Base-by-base conservation (phyloP, 1,284 basidiomycete genomes). In the Rhodotorula sp. region DNA sequence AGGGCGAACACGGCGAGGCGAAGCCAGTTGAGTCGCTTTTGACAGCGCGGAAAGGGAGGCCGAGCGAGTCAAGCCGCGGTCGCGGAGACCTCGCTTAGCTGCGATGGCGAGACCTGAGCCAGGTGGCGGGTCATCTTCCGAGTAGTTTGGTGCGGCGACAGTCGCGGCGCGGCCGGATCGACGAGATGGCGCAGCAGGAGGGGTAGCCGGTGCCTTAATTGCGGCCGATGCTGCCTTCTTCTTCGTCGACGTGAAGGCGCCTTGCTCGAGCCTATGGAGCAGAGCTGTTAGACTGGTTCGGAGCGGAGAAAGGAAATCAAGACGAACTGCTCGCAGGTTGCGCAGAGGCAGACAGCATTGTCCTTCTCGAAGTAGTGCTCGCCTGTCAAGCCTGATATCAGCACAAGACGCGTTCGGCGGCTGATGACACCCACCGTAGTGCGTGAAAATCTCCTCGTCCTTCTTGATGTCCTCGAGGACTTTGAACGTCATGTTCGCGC, bases 271-370 rank as follows among this genome's bases (percentile, higher is more conserved):
- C 32, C 73, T 74, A 19, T 6, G 19, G 24, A 32, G 9, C n/a
- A 19, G 2, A 0, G 17, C 10, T n/a, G 17, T n/a, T 9, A 51
- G 29, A 4, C 47, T 11, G 5, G 9, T 2, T 1, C n/a, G 6
- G 24, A 46, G 3, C 5, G 52, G 11, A 11, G 13, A 15, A 44
- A 10, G 22, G 49, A 22, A 17, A 32, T 1, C 6, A 24, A 47
- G 17, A 86, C 86, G 51, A 83, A 86, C 80, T 84, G 85, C 82
- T 94, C 92, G 82, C 92, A 95, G 2, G 90, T 93, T 79, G 90
- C 88, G 78, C 92, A 95, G 54, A 95, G 85, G 81, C 92, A 95
- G 78, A 91, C 88, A 17, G 88, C 85, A 79, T 95, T 95, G 77
- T 86, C 89, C 78, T 85, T 85, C 62, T 93, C 92, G 79, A 95